These are phyloP conservation scores for Epichloe elymi DNA, from an alignment of 2,329 filamentous ascomycete species.

Conservation along the genomic window DNA sequence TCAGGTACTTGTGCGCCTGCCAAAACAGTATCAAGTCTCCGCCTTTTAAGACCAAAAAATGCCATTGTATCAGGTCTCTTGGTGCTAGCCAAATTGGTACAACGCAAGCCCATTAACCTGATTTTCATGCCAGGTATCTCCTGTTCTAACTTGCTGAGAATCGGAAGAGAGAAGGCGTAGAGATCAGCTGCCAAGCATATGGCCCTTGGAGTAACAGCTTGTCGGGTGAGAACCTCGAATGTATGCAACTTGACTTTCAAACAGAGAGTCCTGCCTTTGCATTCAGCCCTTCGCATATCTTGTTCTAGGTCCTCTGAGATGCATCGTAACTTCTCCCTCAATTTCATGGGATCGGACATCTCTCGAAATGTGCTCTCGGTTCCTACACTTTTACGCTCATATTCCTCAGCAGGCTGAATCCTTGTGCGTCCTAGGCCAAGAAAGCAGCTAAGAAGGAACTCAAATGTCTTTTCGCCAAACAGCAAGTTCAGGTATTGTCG, in stretches of 20 bases:
- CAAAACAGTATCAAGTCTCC: conserved; percentile 8
- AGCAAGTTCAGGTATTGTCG: conserved; percentile 61
- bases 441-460: conserved; percentile 74
- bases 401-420: conserved; percentile 76
- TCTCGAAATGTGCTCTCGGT: conserved; percentile 88
- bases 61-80: conserved; percentile 65
- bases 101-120: conserved; percentile 76
- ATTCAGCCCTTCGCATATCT: conserved; percentile 65
- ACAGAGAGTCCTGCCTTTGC: conserved; percentile 81
- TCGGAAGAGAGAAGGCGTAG: conserved; percentile 68
- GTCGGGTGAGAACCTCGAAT: conserved; percentile 80
- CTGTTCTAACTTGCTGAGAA: conserved; percentile 71
- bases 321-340: conserved; percentile 65
- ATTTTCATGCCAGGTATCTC: conserved; percentile 70
- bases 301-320: conserved; percentile 79
- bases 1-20: conserved; percentile 9
- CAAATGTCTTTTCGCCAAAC: conserved; percentile 83
- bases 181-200: conserved; percentile 66
- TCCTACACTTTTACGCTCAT: conserved; percentile 85
- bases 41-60: conserved; percentile 59
- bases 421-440: conserved; percentile 76
- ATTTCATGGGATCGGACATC: conserved; percentile 51
- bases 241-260: conserved; percentile 91
- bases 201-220: conserved; percentile 60
- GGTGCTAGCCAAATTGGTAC: conserved; percentile 75